Conservation (phyloP, 257 asterid genomes). For the Echium plantagineum region DNA sequence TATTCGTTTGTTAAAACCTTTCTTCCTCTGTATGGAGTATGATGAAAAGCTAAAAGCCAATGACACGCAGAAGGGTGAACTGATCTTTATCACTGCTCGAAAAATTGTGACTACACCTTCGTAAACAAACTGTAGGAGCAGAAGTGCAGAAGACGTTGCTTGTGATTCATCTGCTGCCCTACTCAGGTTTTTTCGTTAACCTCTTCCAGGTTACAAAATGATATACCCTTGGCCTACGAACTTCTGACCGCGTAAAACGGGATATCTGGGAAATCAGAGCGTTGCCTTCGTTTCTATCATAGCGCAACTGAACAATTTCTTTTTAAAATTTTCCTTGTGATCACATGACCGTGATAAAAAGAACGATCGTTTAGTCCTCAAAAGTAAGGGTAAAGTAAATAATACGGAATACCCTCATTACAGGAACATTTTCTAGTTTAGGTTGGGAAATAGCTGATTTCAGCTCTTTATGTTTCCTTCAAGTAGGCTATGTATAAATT, state of each 20-base stretch:
- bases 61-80: not conserved
- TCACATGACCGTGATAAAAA: no score
- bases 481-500: no score
- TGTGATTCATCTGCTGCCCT: not conserved
- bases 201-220: not conserved
- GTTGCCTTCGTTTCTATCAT: not conserved
- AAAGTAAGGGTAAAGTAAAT: no score
- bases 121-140: not conserved
- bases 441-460: no score
- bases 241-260: not conserved
- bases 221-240: not conserved
- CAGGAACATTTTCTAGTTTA: no score
- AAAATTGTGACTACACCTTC: not conserved
- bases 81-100: not conserved
- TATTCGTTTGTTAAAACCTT: slow-evolving; percentile 75
- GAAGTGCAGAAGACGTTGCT: not conserved
- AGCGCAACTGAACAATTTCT: no score
- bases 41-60: slow-evolving; percentile 9
- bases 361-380: no score
- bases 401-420: no score
- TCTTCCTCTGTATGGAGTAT: slow-evolving; percentile 71
- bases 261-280: not conserved
- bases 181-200: not conserved
- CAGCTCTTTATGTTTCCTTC: no score
- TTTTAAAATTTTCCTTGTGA: no score